phyloP scores from a whole-genome alignment of 192 early-diverging fungal genomes.

The Linnemannia exigua region DNA sequence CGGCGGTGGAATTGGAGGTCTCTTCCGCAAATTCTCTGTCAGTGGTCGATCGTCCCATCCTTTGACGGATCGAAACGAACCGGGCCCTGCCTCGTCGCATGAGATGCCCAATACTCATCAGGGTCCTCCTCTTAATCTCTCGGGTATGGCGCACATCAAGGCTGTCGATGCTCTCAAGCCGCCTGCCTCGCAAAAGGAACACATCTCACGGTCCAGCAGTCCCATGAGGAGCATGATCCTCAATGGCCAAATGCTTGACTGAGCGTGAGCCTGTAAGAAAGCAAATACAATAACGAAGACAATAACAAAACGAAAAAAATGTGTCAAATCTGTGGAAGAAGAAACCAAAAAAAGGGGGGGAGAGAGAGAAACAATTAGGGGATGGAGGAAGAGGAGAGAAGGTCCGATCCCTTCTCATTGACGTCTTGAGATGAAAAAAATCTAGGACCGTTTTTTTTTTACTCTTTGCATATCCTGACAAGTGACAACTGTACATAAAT shows the following conservation, averaged over 20 bases:
- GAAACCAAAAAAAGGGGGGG: neutral
- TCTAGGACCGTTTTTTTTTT: neutral
- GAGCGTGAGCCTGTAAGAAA: too few species aligned
- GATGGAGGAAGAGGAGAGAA: neutral
- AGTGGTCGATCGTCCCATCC: neutral
- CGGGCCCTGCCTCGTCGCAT: neutral
- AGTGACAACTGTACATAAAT: neutral
- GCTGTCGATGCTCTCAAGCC: slow-evolving; percentile 14
- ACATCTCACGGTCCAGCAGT: slow-evolving; percentile 28
- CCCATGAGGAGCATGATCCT: slow-evolving; percentile 54
- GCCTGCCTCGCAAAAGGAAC: neutral
- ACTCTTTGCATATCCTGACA: neutral
- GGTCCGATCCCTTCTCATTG: neutral
- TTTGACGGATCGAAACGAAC: slow-evolving; percentile 24
- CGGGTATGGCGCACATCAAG: slow-evolving; percentile 5
- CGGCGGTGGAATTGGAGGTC: slow-evolving; percentile 26
- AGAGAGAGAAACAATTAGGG: neutral
- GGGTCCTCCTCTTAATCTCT: neutral
- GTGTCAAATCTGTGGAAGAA: neutral
- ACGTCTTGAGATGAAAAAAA: neutral
- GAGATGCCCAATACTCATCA: neutral
- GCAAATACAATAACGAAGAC: too few species aligned
- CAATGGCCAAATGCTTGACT: slow-evolving; percentile 54
- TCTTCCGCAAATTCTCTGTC: slow-evolving; percentile 41
- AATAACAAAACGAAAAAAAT: slow-evolving; percentile 2